Evolutionary conservation across 2,329 filamentous ascomycete species (phyloP).

Genomic region (Orbilia quercus): DNA sequence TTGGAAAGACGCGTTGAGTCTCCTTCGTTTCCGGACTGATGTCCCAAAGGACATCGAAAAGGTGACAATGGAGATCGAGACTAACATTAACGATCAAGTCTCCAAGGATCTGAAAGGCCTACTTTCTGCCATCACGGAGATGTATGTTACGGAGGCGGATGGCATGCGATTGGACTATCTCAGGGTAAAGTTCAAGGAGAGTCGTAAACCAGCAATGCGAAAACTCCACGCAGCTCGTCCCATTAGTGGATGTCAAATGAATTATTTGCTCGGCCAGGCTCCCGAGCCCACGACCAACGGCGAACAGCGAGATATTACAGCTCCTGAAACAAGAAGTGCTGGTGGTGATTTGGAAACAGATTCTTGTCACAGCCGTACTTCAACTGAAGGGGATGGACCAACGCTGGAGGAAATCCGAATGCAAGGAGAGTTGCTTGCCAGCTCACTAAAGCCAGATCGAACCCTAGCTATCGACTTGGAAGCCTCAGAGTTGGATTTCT

Average conservation of each 20-base stretch:
- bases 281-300: neutral
- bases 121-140: constrained; percentile 23
- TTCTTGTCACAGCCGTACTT: constrained; percentile 1
- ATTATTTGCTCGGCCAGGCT: constrained; percentile 11
- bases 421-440: constrained; percentile 27
- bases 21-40: constrained; percentile 21
- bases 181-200: constrained; percentile 18
- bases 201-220: neutral
- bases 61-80: constrained; percentile 32
- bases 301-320: neutral
- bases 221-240: constrained; percentile 3
- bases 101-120: constrained; percentile 26
- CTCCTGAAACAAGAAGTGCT: neutral
- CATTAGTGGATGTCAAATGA: neutral
- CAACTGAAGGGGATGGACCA: constrained; percentile 11
- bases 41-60: neutral
- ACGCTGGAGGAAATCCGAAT: constrained; percentile 15
- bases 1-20: constrained; percentile 46
- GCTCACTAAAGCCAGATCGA: constrained; percentile 17
- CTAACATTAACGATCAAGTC: constrained; percentile 33
- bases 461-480: constrained; percentile 17
- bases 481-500: constrained; percentile 31
- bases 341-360: neutral
- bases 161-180: constrained; percentile 49
- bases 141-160: constrained; percentile 33